Conservation (phyloP, 495 filamentous ascomycete genomes). For the Xylaria longipes region DNA sequence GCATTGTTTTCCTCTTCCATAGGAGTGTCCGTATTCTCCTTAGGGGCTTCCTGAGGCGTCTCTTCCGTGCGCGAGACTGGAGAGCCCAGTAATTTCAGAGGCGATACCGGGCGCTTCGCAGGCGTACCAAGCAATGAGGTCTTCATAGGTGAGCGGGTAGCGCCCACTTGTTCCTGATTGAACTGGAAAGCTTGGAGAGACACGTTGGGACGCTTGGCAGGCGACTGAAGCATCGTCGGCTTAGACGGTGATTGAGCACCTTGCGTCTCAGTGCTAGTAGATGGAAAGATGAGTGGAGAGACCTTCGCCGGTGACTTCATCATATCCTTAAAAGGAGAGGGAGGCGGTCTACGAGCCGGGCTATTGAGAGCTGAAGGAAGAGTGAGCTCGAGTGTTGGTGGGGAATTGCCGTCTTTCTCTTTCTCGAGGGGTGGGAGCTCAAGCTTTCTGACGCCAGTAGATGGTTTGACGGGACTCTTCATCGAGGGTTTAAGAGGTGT, state of each 20-base stretch:
- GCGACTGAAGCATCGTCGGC: slow-evolving; percentile 51
- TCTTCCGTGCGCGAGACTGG: slow-evolving; percentile 18
- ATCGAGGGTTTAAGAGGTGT: slow-evolving; percentile 53
- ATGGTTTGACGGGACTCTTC: slow-evolving; percentile 55
- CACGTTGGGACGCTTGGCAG: slow-evolving; percentile 54
- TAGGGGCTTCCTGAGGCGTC: slow-evolving; percentile 23
- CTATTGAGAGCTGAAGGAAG: slow-evolving; percentile 46
- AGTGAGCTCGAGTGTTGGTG: slow-evolving; percentile 30
- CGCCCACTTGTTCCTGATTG: slow-evolving; percentile 30
- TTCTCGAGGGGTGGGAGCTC: slow-evolving; percentile 28
- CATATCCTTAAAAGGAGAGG: slow-evolving; percentile 55
- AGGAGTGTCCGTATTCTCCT: not conserved
- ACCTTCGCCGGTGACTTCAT: slow-evolving; percentile 57
- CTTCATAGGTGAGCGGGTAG: slow-evolving; percentile 34
- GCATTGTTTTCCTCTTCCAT: not conserved
- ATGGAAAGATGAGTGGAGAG: slow-evolving; percentile 53
- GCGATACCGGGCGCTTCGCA: slow-evolving; percentile 37
- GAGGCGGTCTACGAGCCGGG: slow-evolving; percentile 54
- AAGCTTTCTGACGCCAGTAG: slow-evolving; percentile 40
- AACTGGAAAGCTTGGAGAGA: slow-evolving; percentile 48
- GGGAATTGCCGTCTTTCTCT: slow-evolving; percentile 32
- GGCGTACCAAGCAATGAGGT: slow-evolving; percentile 34
- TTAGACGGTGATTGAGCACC: slow-evolving; percentile 43
- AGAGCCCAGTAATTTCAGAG: slow-evolving; percentile 32
- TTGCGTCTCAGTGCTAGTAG: slow-evolving; percentile 38